Percentiles rank a stretch among this genome's conserved stretches.
Evolutionary conservation across 1,284 basidiomycete species (phyloP).

Genomic region (Sanghuangporus baumii): DNA sequence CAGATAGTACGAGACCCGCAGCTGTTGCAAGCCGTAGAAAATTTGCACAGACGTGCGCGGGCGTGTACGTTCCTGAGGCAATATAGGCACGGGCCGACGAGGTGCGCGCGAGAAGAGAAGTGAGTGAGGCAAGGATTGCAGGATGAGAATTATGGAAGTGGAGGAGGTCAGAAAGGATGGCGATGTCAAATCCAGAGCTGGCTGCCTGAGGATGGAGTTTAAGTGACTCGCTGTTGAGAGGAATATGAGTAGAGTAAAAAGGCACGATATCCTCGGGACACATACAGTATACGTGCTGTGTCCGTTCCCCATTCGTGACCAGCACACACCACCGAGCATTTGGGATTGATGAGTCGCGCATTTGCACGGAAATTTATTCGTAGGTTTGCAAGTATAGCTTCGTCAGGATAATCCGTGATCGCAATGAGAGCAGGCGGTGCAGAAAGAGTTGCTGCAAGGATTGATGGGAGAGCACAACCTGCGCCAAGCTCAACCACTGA

Average conservation of each 20-base stretch:
- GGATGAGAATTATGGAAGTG: conserved; percentile 61
- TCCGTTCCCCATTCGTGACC: conserved; percentile 65
- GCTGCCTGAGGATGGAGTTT: neutral
- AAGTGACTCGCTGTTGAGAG: neutral
- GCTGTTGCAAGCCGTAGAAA: conserved; percentile 41
- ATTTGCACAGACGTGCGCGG: conserved; percentile 42
- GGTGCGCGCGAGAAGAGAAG: conserved; percentile 40
- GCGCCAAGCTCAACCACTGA: conserved; percentile 64
- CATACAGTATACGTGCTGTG: conserved; percentile 42
- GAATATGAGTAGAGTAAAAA: neutral
- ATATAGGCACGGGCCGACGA: conserved; percentile 45
- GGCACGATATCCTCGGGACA: conserved; percentile 4
- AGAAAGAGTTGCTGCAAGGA: conserved; percentile 44
- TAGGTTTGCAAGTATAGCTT: conserved; percentile 51
- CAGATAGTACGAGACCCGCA: conserved; percentile 44
- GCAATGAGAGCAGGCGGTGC: conserved; percentile 46
- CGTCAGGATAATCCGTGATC: conserved; percentile 64
- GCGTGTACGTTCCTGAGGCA: conserved; percentile 61
- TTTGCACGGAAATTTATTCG: conserved; percentile 49
- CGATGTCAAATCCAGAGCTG: conserved; percentile 43
- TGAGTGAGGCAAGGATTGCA: conserved; percentile 46
- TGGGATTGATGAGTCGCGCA: conserved; percentile 26
- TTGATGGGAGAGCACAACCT: conserved; percentile 58
- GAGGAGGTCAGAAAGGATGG: conserved; percentile 65
- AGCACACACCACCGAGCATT: conserved; percentile 38